A percentile compares a stretch with the other conserved stretches of the same genome.
Conservation (phyloP, 164 flowering plant species). For the Santalum album region DNA sequence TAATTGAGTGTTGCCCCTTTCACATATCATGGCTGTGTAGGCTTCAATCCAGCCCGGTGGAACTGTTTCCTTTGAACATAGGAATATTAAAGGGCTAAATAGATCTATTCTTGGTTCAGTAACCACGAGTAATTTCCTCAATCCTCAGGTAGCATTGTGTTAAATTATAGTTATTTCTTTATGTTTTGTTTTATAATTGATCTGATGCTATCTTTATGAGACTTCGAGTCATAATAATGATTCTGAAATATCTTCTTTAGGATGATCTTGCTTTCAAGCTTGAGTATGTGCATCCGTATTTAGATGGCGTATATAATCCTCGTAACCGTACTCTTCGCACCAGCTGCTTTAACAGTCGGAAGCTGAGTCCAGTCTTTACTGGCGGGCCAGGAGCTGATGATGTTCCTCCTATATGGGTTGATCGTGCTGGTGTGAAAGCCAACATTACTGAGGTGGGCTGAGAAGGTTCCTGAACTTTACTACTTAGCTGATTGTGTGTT, state of each 20-base stretch:
- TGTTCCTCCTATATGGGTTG: slow-evolving; percentile 99
- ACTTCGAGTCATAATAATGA: neutral
- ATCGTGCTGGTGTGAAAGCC: slow-evolving; percentile 86
- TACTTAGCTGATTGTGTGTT: neutral
- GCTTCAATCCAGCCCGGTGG: slow-evolving; percentile 98
- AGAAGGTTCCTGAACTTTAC: neutral
- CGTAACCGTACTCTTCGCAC: slow-evolving; percentile 80
- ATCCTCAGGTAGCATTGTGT: slow-evolving; percentile 64
- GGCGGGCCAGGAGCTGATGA: slow-evolving; percentile 99
- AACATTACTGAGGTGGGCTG: slow-evolving; percentile 78
- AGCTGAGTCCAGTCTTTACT: slow-evolving; percentile 95
- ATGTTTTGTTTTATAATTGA: too few species aligned
- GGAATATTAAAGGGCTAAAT: slow-evolving; percentile 81
- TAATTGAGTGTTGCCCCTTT: slow-evolving; percentile 1
- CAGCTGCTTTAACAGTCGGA: slow-evolving; percentile 90
- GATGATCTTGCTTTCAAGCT: slow-evolving; percentile 98
- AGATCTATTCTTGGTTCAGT: slow-evolving; percentile 87
- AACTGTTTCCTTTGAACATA: slow-evolving; percentile 91
- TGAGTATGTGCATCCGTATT: slow-evolving; percentile 93
- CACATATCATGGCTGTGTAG: slow-evolving; percentile 29
- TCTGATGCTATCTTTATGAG: too few species aligned
- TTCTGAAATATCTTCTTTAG: slow-evolving; percentile 26
- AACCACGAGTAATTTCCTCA: slow-evolving; percentile 91
- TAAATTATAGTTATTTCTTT: too few species aligned
- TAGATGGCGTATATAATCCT: slow-evolving; percentile 75